Base-by-base conservation (phyloP, 768 basidiomycete genomes). In the Boletus insuetus region DNA sequence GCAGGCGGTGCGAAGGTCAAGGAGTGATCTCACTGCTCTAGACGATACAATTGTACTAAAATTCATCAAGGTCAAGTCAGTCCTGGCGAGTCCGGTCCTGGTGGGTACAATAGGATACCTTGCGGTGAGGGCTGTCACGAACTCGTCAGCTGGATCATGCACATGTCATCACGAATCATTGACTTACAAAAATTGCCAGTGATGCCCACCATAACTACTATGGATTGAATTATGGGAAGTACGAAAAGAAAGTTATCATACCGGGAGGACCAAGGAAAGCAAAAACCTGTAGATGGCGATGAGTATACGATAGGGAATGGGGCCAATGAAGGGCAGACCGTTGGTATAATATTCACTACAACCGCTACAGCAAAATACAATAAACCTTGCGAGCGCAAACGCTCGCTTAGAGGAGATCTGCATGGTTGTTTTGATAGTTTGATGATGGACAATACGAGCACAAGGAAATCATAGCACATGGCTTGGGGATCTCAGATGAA, bases 391-490 rank as follows among this genome's bases (percentile, higher is more conserved):
- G 39, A 13, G 22, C 34, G 46, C 29, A 69, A 31, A n/a, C 49
- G 55, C 17, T 53, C 57, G 22, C 10, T 46, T 29, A 69, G 32
- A 0, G 51, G 54, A 20, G 56, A 65, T 12, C 40, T 46, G 0
- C 53, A 60, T 6, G 51, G 39, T 6, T 54, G 50, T 46, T 37
- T 55, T 20, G 58, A 60, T 22, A 69, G 35, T 11, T 57, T 60
- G 9, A 51, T 32, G 26, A 63, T 42, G 4, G 61, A 53, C 29
- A 69, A 24, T 20, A 53, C 20, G 17, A 69, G 26, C 5, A 65
- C 55, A 6, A 65, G 11, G 32, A 67, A 29, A 42, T 69, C 63
- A 26, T 61, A 68, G 6, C 53, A 46, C 49, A 51, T 44, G 16
- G 66, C 67, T 69, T 38, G 4, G 17, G 26, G 6, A 10, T 2